Evolutionary conservation across 306 rosid genomes (phyloP).

Genomic region (Senna tora): DNA sequence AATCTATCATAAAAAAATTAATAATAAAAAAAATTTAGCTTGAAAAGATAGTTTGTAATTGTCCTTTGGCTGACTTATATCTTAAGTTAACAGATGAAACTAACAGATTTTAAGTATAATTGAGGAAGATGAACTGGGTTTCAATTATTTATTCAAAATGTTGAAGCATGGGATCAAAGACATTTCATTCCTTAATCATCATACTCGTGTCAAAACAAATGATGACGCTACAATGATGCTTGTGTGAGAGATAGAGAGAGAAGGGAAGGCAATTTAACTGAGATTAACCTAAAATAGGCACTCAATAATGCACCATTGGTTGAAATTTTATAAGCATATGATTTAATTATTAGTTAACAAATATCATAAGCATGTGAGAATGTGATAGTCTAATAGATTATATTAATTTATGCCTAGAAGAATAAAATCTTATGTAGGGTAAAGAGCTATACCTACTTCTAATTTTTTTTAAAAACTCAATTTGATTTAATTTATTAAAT

Average conservation of each 20-base stretch:
- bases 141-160: slow-evolving; percentile 26
- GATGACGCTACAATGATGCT: slow-evolving; percentile 48
- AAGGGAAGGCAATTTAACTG: slow-evolving; percentile 2
- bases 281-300: slow-evolving; percentile 34
- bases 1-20: too few relatives aligned
- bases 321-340: too few relatives aligned
- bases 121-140: slow-evolving; percentile 1
- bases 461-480: slow-evolving; percentile 37
- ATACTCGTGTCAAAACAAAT: not conserved
- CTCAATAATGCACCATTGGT: not conserved
- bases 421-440: slow-evolving; percentile 60
- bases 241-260: not conserved
- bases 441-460: slow-evolving; percentile 45
- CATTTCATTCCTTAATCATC: slow-evolving; percentile 5
- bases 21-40: too few relatives aligned
- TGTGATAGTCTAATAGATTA: slow-evolving; percentile 44
- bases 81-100: not conserved
- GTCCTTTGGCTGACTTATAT: too few relatives aligned
- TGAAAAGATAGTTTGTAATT: too few relatives aligned
- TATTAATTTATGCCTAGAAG: slow-evolving; percentile 54
- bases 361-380: slow-evolving; percentile 42
- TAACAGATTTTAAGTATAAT: not conserved
- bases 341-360: too few relatives aligned
- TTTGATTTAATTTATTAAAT: slow-evolving; percentile 31
- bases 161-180: not conserved